Evolutionary conservation across 768 basidiomycete genomes (phyloP), one percentile per base, ranked within the genome.

Genomic region (Suillus spraguei): DNA sequence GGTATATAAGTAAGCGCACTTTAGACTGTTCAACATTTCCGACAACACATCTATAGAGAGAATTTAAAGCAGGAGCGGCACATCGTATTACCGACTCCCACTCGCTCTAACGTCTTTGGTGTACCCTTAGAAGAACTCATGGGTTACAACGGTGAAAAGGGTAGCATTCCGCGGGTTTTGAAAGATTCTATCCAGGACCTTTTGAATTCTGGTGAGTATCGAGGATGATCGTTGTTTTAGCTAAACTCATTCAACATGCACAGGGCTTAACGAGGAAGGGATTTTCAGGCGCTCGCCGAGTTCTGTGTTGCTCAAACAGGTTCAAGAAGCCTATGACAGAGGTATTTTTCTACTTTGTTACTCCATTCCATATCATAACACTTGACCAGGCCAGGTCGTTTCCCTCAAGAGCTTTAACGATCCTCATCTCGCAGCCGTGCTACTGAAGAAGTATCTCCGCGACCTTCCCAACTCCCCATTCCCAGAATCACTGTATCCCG

Each of bases 391-490:
- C 14, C 85, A 93, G 65, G 87, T 94, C 1, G 89, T 95, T 11
- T 91, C 90, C 1, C 76, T 95, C 49, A 78, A 85, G n/a, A 87
- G 81, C 2, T 94, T 91, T 69, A 83, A 81, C 0, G 92, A 94
- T 68, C 88, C 91, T 7, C 83, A 92, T 73, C 82, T 95, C 1
- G 91, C 92, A 4, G 92, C 94, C 10, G 94, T 95, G 1, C 80
- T 95, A 41, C 77, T 95, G 61, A 95, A 95, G 79, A 94, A 92
- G 71, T 94, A 90, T 71, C 76, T 95, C 32, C 85, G 91, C 42
- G 91, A 94, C 72, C 79, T 95, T 2, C 91, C 92, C 2, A 82
- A 85, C 59, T 90, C 94, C 4, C 76, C 92, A n/a, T 91, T 95
- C 67, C 84, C 89, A 0, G 91, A 92, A 74, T 73, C 70, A 6